Base-by-base conservation (phyloP, 257 asterid genomes). In the Verbena officinalis region DNA sequence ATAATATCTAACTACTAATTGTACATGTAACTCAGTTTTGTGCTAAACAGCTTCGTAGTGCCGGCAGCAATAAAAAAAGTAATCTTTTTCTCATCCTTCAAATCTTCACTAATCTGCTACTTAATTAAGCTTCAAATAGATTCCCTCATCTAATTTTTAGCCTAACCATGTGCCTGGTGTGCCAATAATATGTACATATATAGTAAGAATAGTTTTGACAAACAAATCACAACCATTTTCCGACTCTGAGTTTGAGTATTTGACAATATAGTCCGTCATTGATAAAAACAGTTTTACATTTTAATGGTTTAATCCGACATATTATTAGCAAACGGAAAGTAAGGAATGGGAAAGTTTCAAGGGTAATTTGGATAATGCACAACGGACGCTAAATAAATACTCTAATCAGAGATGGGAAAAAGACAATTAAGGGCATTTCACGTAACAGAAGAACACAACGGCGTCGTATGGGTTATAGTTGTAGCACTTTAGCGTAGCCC, bases 401-500 rank as follows among this genome's bases (percentile, higher is more conserved):
- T 48, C 58, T 30, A 52, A 8, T 17, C 14, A 44, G 9, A 30
- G n/a, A n/a, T 5, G 5, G 6, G 30, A 33, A 69, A 66, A 73
- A 4, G 24, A 63, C 73, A 67, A 4, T 4, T 72, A 17, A 67
- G 8, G 52, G 4, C 7, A 7, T 3, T 53, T 62, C 74, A 71
- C 64, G 74, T 62, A 46, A 17, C 16, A 9, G 45, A 44, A 21
- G 54, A 4, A 34, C 11, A 40, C 8, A 15, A 79, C 82, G 88
- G 44, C 79, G 81, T 58, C 90, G 94, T 73, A 54, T 53, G 8
- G 7, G 46, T 0, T 16, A 48, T 55, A 58, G 68, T 60, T 62
- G 78, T 65, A 61, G 52, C 62, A 59, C 72, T 69, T 48, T 4
- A 74, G 70, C 81, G 81, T 83, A 69, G 86, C 79, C 51, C 46